Percentiles rank a stretch among this genome's conserved stretches.
Evolutionary conservation across 257 asterid species (phyloP).

Genomic region (Anisodus tanguticus): DNA sequence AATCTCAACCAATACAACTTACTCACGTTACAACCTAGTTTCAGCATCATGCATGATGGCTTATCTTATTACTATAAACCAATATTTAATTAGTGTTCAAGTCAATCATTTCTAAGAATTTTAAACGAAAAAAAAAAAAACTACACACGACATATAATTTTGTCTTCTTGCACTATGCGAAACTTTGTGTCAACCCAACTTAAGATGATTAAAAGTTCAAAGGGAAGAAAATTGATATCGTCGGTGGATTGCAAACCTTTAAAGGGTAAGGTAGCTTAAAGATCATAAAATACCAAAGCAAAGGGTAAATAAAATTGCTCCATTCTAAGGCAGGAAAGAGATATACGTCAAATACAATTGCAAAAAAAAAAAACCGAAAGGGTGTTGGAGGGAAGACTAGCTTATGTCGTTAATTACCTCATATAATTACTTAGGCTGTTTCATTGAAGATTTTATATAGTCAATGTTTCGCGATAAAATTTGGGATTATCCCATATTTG

Average conservation of each 20-base stretch:
- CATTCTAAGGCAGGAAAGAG: background rate
- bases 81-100: background rate
- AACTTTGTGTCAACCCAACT: constrained; percentile 14
- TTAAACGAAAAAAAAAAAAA: background rate
- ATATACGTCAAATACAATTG: no score
- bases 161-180: background rate
- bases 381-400: no score
- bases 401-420: no score
- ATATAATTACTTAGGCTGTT: no score
- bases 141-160: background rate
- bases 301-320: background rate
- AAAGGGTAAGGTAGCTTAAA: background rate
- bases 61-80: background rate
- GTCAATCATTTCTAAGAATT: background rate
- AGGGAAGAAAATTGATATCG: background rate
- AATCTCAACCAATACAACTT: background rate
- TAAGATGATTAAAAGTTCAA: background rate
- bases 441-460: no score
- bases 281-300: background rate
- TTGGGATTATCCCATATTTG: no score
- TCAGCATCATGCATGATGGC: background rate
- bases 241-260: background rate
- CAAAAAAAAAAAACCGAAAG: no score
- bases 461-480: no score
- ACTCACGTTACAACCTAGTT: background rate